Percentiles rank a stretch among this genome's conserved stretches.
Conservation (phyloP, 192 early-diverging fungal species). For the Backusella macrospora region DNA sequence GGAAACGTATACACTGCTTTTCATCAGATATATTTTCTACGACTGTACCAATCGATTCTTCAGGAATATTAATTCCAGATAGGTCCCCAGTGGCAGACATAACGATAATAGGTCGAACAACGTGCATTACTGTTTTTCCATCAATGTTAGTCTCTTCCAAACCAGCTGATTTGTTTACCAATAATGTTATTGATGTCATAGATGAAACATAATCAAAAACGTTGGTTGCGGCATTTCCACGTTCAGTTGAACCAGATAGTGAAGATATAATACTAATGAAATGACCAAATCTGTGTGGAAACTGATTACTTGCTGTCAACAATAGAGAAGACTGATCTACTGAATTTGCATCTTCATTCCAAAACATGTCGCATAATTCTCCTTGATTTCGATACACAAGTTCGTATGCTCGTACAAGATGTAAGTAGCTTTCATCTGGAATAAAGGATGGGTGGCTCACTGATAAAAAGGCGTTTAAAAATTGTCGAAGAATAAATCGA, state of each 20-base stretch:
- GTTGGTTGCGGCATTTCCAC: background rate
- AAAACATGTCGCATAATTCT: conserved; percentile 33
- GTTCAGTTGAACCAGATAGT: conserved; percentile 15
- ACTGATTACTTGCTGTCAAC: conserved; percentile 14
- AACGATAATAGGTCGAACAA: conserved; percentile 1
- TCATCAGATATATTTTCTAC: background rate
- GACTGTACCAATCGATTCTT: conserved; percentile 6
- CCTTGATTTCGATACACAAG: conserved; percentile 18
- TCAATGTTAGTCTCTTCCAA: background rate
- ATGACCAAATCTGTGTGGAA: conserved; percentile 24
- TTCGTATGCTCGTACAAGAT: background rate
- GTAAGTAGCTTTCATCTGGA: conserved; percentile 19
- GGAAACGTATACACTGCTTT: conserved; percentile 17
- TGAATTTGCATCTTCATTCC: conserved; percentile 19
- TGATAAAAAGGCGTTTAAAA: conserved; percentile 8
- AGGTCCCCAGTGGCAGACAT: background rate
- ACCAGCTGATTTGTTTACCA: background rate
- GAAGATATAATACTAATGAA: conserved; percentile 22
- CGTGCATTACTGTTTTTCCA: background rate
- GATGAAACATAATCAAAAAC: conserved; percentile 28
- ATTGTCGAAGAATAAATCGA: conserved; percentile 7
- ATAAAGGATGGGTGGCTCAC: conserved; percentile 22
- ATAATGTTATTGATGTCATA: conserved; percentile 2
- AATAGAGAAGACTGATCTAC: conserved; percentile 16
- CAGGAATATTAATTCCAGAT: conserved; percentile 14